A percentile compares a stretch with the other conserved stretches of the same genome.
phyloP scores from a whole-genome alignment of 805 yeast species.

The Dipodascus albidus region DNA sequence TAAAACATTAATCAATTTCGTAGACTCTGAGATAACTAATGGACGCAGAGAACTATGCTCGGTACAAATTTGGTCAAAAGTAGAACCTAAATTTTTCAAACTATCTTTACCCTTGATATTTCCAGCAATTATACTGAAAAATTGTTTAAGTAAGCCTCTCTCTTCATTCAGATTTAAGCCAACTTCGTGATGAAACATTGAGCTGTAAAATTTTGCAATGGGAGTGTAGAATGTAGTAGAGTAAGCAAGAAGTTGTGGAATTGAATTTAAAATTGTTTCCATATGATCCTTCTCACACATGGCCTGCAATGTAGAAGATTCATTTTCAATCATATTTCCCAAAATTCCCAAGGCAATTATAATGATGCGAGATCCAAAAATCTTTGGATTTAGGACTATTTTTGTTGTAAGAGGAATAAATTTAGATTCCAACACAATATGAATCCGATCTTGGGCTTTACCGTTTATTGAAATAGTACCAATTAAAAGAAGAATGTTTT shows the following conservation, averaged over 20 bases:
- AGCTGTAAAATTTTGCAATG: constrained; percentile 69
- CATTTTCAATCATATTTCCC: constrained; percentile 68
- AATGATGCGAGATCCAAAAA: constrained; percentile 59
- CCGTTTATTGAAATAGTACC: constrained; percentile 56
- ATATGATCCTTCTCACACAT: constrained; percentile 69
- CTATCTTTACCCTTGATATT: constrained; percentile 42
- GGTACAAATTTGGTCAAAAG: constrained; percentile 70
- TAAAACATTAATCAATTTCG: constrained; percentile 9
- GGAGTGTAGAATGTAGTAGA: constrained; percentile 47
- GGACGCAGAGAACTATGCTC: constrained; percentile 72
- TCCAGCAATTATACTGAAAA: constrained; percentile 40
- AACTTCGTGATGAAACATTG: constrained; percentile 63
- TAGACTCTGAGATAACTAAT: constrained; percentile 38
- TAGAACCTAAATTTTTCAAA: constrained; percentile 45
- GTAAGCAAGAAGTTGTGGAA: constrained; percentile 39
- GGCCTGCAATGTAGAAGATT: constrained; percentile 79
- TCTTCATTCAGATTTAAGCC: constrained; percentile 51
- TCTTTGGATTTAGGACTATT: constrained; percentile 41
- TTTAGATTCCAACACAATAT: constrained; percentile 79
- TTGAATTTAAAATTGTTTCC: constrained; percentile 48
- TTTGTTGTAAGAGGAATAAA: constrained; percentile 49
- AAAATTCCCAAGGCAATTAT: constrained; percentile 53
- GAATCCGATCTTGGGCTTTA: constrained; percentile 62
- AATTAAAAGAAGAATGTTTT: constrained; percentile 51
- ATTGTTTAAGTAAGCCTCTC: constrained; percentile 29